Conservation (phyloP, 306 rosid genomes). For the Prosopis cineraria region DNA sequence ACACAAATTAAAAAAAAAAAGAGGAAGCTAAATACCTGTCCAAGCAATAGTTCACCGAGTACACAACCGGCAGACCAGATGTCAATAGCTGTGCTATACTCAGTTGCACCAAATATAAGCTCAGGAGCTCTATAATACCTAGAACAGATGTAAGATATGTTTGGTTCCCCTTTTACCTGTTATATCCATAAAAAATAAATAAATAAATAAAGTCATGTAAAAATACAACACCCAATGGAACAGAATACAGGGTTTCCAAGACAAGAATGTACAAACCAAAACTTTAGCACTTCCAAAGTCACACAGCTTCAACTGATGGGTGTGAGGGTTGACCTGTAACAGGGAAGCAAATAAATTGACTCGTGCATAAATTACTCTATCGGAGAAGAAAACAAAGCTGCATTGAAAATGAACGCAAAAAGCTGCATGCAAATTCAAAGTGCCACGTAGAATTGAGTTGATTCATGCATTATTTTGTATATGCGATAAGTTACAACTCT, state of each 20-base stretch:
- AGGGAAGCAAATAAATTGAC: constrained; percentile 28
- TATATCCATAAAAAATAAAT: constrained; percentile 27
- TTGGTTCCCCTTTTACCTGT: constrained; percentile 93
- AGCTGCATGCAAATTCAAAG: not conserved
- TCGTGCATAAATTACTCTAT: constrained; percentile 11
- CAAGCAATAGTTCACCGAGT: constrained; percentile 88
- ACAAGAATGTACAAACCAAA: constrained; percentile 64
- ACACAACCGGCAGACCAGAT: constrained; percentile 99
- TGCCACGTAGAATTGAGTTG: constrained; percentile 16
- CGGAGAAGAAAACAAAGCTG: constrained; percentile 10
- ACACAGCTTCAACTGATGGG: constrained; percentile 87
- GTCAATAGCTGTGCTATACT: constrained; percentile 92
- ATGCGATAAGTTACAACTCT: not conserved
- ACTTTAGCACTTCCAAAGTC: constrained; percentile 99
- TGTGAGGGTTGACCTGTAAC: constrained; percentile 83
- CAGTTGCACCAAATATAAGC: constrained; percentile 94
- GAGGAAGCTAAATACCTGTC: constrained; percentile 80
- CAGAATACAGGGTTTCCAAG: not conserved
- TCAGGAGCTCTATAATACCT: constrained; percentile 98
- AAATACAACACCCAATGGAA: constrained; percentile 10
- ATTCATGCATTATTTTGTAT: constrained; percentile 7
- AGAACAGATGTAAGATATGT: constrained; percentile 94
- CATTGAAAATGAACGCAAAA: constrained; percentile 8
- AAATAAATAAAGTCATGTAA: not conserved
- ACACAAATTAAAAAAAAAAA: constrained; percentile 9